A percentile compares a stretch with the other conserved stretches of the same genome.
Evolutionary conservation across 768 basidiomycete species (phyloP).

Genomic region (Termitomyces titanicus): DNA sequence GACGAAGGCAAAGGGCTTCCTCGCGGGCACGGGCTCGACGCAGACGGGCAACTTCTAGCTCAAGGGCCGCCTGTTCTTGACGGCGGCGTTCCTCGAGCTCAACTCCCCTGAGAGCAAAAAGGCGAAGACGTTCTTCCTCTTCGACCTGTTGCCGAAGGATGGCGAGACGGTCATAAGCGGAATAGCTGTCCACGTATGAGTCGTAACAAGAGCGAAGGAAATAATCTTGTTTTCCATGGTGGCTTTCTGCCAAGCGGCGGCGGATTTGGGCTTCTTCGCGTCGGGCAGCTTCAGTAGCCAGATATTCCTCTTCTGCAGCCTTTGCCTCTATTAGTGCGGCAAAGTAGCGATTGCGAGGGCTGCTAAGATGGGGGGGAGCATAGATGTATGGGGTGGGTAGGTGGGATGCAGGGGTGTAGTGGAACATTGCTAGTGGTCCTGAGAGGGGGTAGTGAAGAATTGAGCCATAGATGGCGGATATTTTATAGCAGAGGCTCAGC

Average conservation of each 20-base stretch:
- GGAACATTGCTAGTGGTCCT: constrained; percentile 14
- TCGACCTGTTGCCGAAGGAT: constrained; percentile 10
- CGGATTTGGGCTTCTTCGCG: constrained; percentile 29
- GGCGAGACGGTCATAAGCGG: constrained; percentile 7
- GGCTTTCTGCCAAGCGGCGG: constrained; percentile 19
- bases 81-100: constrained; percentile 9
- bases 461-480: not conserved
- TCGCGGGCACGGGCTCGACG: not conserved
- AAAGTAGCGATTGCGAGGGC: constrained; percentile 31
- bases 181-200: not conserved
- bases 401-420: constrained; percentile 4
- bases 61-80: not conserved
- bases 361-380: constrained; percentile 8
- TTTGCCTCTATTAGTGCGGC: constrained; percentile 32
- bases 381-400: not conserved
- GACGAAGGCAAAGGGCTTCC: not conserved
- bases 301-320: constrained; percentile 34
- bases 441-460: not conserved
- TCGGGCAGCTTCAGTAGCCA: constrained; percentile 28
- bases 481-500: constrained; percentile 20
- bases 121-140: constrained; percentile 7
- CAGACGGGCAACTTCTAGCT: constrained; percentile 3
- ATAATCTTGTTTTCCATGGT: constrained; percentile 10
- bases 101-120: constrained; percentile 1
- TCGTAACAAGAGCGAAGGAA: constrained; percentile 2